Evolutionary conservation across 2,329 filamentous ascomycete species (phyloP).

Genomic region (Chrysoporthe puriensis): DNA sequence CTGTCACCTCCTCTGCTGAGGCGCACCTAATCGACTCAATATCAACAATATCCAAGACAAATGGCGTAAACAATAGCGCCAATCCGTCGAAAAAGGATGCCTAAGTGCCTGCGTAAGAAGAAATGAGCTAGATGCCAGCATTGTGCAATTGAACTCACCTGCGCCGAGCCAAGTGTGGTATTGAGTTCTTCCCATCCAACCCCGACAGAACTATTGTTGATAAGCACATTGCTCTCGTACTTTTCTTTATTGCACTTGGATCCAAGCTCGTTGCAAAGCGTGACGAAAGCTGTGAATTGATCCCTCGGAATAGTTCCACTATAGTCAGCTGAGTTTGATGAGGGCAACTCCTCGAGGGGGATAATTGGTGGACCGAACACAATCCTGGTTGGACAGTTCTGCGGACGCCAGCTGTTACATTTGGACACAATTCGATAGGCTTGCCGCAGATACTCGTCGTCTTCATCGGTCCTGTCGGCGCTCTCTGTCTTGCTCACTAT

Average conservation of each 20-base stretch:
- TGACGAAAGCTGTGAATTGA: neutral
- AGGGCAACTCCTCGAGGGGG: neutral
- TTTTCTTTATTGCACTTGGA: neutral
- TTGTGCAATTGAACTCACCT: neutral
- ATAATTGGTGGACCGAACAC: neutral
- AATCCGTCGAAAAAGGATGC: too few relatives aligned
- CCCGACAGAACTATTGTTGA: neutral
- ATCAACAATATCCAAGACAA: too few relatives aligned
- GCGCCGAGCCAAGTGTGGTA: neutral
- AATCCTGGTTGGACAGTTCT: neutral
- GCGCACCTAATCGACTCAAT: too few relatives aligned
- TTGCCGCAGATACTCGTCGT: neutral
- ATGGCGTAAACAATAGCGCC: too few relatives aligned
- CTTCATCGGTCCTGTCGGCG: neutral
- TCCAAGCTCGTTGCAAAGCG: neutral
- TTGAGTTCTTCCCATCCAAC: neutral
- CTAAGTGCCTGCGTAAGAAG: too few relatives aligned
- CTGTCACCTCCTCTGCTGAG: too few relatives aligned
- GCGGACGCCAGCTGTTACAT: neutral
- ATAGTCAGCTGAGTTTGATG: neutral
- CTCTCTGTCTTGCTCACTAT: neutral
- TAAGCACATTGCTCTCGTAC: neutral
- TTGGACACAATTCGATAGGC: neutral
- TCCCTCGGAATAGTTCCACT: neutral
- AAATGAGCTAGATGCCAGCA: too few relatives aligned